Percentiles rank a stretch among this genome's conserved stretches.
Evolutionary conservation across 2,329 filamentous ascomycete genomes (phyloP).

Genomic region (Tolypocladium inflatum): DNA sequence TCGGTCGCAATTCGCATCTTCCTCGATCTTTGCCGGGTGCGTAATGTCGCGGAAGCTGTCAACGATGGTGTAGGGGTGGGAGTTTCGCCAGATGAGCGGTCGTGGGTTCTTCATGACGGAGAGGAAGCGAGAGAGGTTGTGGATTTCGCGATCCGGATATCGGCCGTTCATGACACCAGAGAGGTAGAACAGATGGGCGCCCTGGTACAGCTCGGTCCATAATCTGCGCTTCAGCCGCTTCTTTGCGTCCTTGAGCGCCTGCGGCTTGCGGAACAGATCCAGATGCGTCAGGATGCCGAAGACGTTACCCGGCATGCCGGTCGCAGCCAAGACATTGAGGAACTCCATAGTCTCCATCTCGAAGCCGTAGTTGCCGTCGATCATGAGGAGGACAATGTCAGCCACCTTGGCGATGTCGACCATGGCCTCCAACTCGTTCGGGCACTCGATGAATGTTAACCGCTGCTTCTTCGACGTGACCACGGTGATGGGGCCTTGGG

Average conservation of each 20-base stretch:
- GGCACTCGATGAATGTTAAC: constrained; percentile 91
- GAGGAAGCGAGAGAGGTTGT: constrained; percentile 90
- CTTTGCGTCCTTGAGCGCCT: constrained; percentile 85
- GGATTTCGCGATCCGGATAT: constrained; percentile 92
- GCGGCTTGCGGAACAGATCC: constrained; percentile 90
- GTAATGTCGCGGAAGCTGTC: constrained; percentile 95
- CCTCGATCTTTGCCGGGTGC: constrained; percentile 82
- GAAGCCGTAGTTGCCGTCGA: constrained; percentile 96
- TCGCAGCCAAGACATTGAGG: constrained; percentile 82
- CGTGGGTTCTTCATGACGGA: constrained; percentile 99
- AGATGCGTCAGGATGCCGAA: constrained; percentile 96
- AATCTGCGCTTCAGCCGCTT: constrained; percentile 92
- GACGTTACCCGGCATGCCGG: constrained; percentile 96
- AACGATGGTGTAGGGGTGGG: constrained; percentile 86
- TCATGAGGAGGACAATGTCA: constrained; percentile 95
- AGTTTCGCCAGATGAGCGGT: constrained; percentile 93
- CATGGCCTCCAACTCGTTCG: constrained; percentile 94
- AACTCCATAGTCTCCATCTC: constrained; percentile 99
- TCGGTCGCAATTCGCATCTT: constrained; percentile 81
- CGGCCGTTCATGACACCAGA: constrained; percentile 94
- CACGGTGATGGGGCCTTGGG: constrained; percentile 86
- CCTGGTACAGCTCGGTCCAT: constrained; percentile 95
- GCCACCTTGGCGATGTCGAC: constrained; percentile 96
- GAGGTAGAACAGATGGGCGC: constrained; percentile 93
- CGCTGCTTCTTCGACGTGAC: constrained; percentile 94